These are phyloP conservation scores for Pythium monospermum DNA, from an alignment of 352 stramenopile species.

Conservation along the genomic window DNA sequence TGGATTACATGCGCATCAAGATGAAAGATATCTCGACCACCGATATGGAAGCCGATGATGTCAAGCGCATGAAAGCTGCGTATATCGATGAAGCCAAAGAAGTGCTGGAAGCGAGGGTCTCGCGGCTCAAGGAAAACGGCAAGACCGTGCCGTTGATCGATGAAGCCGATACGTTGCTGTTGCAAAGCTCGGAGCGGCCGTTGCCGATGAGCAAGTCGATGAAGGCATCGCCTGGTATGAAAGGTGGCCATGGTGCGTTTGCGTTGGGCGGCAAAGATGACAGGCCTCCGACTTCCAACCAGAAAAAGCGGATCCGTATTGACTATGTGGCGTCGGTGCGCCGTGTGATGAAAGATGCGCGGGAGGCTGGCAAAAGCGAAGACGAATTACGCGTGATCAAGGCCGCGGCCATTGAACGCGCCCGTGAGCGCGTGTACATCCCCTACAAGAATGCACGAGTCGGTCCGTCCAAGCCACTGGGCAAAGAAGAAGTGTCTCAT, in stretches of 20 bases:
- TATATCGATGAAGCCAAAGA: constrained; percentile 88
- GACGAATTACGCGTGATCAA: constrained; percentile 72
- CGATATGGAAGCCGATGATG: constrained; percentile 76
- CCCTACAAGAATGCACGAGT: constrained; percentile 75
- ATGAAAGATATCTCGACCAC: constrained; percentile 86
- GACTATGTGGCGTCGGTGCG: constrained; percentile 83
- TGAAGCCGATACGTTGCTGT: constrained; percentile 65
- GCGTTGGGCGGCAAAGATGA: constrained; percentile 1
- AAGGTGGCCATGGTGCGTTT: constrained; percentile 11
- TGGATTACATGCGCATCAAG: constrained; percentile 88
- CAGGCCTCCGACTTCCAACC: constrained; percentile 21
- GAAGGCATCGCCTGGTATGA: constrained; percentile 32
- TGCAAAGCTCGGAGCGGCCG: constrained; percentile 40
- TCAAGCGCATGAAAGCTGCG: constrained; percentile 85
- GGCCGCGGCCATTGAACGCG: constrained; percentile 67
- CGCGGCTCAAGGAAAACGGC: constrained; percentile 71
- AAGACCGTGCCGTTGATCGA: constrained; percentile 74
- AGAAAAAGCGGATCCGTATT: constrained; percentile 83
- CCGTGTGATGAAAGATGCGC: constrained; percentile 70
- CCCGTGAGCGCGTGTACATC: constrained; percentile 68
- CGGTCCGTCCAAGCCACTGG: constrained; percentile 67
- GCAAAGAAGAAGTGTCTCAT: constrained; percentile 77
- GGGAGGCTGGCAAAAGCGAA: constrained; percentile 68
- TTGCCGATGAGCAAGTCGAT: constrained; percentile 32
- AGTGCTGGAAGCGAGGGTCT: constrained; percentile 78